phyloP scores from a whole-genome alignment of 2,329 filamentous ascomycete genomes.

The Penicillium sp. region DNA sequence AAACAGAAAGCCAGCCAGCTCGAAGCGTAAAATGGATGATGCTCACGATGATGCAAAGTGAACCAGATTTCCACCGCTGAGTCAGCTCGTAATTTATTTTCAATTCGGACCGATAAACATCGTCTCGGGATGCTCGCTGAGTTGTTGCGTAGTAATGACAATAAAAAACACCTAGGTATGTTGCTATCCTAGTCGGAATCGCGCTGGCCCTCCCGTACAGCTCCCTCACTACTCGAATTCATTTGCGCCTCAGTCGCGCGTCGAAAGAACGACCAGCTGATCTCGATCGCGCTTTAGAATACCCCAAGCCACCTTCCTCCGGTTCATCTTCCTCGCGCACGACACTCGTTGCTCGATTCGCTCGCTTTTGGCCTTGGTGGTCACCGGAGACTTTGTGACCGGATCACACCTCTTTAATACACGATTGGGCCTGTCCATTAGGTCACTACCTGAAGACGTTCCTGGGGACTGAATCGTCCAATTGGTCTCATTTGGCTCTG shows the following conservation, averaged over 20 bases:
- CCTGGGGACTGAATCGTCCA: neutral
- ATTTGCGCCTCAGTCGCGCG: neutral
- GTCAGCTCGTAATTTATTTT: conserved; percentile 22
- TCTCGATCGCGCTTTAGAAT: neutral
- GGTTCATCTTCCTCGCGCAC: neutral
- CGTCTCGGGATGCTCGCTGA: neutral
- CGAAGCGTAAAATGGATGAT: conserved; percentile 19
- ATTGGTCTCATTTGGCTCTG: neutral
- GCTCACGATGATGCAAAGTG: conserved; percentile 29
- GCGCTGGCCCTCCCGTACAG: neutral
- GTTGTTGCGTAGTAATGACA: neutral
- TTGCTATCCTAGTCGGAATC: neutral
- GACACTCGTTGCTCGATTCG: neutral
- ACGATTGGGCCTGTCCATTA: neutral
- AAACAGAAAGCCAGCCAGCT: neutral
- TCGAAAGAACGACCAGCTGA: neutral
- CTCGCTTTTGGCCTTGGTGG: neutral
- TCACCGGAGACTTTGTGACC: neutral
- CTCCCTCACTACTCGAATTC: neutral
- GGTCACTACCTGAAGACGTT: neutral
- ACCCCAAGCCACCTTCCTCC: neutral
- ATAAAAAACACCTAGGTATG: neutral
- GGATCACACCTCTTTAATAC: too few species aligned
- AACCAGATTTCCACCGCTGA: conserved; percentile 22
- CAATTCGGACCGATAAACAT: conserved; percentile 3